Conservation (phyloP, 164 flowering plant genomes). For the Tetrastigma voinierianum region DNA sequence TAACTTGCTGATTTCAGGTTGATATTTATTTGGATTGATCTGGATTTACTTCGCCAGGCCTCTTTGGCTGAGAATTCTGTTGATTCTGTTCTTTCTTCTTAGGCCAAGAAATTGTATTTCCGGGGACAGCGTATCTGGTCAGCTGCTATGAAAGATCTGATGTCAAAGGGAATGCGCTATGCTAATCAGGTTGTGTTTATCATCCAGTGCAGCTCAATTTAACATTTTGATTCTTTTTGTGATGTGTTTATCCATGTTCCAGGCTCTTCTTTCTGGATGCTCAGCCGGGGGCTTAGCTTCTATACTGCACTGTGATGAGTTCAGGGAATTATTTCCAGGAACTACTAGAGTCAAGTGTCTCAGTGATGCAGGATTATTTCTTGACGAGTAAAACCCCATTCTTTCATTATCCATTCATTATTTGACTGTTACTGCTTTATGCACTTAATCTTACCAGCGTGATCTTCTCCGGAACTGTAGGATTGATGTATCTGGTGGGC, state of each 20-base stretch:
- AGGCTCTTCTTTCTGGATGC: slow-evolving; percentile 42
- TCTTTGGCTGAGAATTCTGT: not conserved
- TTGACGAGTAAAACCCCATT: slow-evolving; percentile 19
- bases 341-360: slow-evolving; percentile 30
- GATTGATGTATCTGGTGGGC: slow-evolving; percentile 23
- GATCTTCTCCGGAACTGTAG: slow-evolving; percentile 4
- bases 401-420: not conserved
- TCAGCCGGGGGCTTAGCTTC: slow-evolving; percentile 33
- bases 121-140: slow-evolving; percentile 70
- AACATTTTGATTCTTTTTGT: not conserved
- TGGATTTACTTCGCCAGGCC: no score
- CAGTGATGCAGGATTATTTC: slow-evolving; percentile 31
- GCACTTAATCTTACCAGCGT: not conserved
- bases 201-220: not conserved
- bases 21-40: no score
- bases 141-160: slow-evolving; percentile 70
- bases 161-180: slow-evolving; percentile 67
- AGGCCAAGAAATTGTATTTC: slow-evolving; percentile 51
- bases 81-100: slow-evolving; percentile 2
- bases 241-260: not conserved
- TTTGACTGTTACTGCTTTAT: not conserved
- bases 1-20: no score
- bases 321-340: slow-evolving; percentile 17
- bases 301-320: slow-evolving; percentile 32
- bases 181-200: slow-evolving; percentile 50